Percentiles rank a stretch among this genome's conserved stretches.
Evolutionary conservation across 1,284 basidiomycete genomes (phyloP).

Genomic region (Fomitopsis palustris): DNA sequence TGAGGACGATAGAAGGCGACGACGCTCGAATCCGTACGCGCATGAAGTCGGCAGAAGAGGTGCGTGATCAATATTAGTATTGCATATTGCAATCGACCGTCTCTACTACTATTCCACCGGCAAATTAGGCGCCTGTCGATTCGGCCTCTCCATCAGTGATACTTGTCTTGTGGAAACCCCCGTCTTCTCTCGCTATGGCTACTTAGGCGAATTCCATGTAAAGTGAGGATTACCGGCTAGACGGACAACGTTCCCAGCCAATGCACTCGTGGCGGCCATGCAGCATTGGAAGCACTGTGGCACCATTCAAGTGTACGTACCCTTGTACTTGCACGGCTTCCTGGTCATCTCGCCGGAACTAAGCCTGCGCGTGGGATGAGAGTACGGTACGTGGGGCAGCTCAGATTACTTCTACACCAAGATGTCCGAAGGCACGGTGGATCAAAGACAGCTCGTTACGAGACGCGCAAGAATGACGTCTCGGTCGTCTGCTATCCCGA

Average conservation of each 20-base stretch:
- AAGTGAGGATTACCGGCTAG: neutral
- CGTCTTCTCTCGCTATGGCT: constrained; percentile 2
- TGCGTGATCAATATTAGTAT: constrained; percentile 20
- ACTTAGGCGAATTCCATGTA: neutral
- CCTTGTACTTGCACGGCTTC: neutral
- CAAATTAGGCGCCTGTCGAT: constrained; percentile 1
- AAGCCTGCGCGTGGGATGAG: neutral
- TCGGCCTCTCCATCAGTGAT: constrained; percentile 5
- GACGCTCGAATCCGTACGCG: constrained; percentile 27
- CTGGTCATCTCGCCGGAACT: neutral
- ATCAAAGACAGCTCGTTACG: neutral
- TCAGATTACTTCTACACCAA: neutral
- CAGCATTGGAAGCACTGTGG: neutral
- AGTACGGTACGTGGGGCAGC: neutral
- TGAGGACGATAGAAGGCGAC: constrained; percentile 24
- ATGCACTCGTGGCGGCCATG: neutral
- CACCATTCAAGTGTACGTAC: neutral
- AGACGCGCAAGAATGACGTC: neutral
- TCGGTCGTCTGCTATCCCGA: neutral
- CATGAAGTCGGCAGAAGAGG: constrained; percentile 27
- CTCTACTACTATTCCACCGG: constrained; percentile 19
- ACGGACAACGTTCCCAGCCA: neutral
- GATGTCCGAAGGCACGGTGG: neutral
- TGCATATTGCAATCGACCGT: constrained; percentile 14
- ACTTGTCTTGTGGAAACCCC: constrained; percentile 1